Evolutionary conservation across 2,329 filamentous ascomycete species (phyloP).

Genomic region (Phialophora expanda): DNA sequence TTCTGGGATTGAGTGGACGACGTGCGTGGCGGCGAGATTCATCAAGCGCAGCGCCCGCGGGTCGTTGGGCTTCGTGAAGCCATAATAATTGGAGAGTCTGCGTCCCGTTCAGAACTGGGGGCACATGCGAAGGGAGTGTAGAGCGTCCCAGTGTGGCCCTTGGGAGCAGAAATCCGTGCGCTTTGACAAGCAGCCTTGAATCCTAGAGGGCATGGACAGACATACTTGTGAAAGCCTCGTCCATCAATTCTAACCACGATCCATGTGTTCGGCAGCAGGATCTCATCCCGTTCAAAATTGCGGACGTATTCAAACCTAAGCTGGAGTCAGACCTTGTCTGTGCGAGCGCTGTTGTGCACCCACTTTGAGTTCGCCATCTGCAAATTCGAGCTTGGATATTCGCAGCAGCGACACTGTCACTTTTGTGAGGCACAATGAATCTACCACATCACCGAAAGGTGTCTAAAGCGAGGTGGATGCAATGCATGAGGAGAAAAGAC

Average conservation of each 20-base stretch:
- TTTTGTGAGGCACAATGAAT: background rate
- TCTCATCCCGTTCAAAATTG: constrained; percentile 81
- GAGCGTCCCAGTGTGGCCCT: too few relatives aligned
- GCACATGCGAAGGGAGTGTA: too few relatives aligned
- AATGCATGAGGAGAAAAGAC: background rate
- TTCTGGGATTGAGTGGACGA: constrained; percentile 82
- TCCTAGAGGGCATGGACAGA: background rate
- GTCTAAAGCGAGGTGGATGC: background rate
- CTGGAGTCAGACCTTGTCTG: background rate
- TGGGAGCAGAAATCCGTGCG: too few relatives aligned
- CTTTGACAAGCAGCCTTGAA: too few relatives aligned
- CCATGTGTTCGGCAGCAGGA: constrained; percentile 88
- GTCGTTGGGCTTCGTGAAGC: constrained; percentile 92
- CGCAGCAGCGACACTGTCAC: background rate
- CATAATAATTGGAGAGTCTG: constrained; percentile 81
- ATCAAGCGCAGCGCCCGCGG: constrained; percentile 84
- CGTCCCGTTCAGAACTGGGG: background rate
- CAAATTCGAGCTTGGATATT: background rate
- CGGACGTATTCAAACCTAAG: constrained; percentile 91
- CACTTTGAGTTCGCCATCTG: constrained; percentile 50
- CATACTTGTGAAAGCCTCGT: constrained; percentile 88
- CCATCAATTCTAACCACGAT: constrained; percentile 94
- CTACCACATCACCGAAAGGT: background rate
- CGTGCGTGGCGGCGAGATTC: constrained; percentile 87
- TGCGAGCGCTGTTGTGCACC: background rate